Conservation (phyloP, 805 yeast species). For the Sugiyamaella mastotermitis region DNA sequence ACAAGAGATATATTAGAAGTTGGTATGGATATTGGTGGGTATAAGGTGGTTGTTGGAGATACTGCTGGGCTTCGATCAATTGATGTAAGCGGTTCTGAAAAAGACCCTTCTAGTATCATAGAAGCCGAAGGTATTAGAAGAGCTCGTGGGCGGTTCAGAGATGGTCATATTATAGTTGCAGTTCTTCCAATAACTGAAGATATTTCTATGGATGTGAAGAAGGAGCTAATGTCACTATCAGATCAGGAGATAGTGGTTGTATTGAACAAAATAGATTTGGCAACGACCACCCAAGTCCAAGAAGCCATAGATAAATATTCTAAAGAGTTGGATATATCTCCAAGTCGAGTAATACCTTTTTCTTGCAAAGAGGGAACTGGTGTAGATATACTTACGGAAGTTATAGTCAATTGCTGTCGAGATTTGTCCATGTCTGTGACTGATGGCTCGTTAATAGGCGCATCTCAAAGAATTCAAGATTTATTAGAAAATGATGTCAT, state of each 20-base stretch:
- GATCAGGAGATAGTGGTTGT: constrained; percentile 25
- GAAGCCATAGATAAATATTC: constrained; percentile 1
- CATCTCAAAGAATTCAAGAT: constrained; percentile 73
- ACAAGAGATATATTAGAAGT: constrained; percentile 85
- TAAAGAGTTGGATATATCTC: constrained; percentile 6
- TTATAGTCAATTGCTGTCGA: constrained; percentile 43
- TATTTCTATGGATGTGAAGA: constrained; percentile 9
- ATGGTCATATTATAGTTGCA: constrained; percentile 64
- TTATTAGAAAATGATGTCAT: constrained; percentile 70
- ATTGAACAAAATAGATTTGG: constrained; percentile 30
- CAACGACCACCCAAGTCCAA: not conserved
- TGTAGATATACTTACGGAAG: constrained; percentile 38
- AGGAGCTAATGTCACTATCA: constrained; percentile 15
- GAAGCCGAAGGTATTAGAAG: constrained; percentile 78
- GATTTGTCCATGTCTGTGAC: constrained; percentile 38
- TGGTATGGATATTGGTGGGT: constrained; percentile 76
- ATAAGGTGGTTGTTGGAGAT: constrained; percentile 77
- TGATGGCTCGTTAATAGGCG: constrained; percentile 40
- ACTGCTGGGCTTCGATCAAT: constrained; percentile 81
- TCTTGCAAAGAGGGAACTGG: constrained; percentile 64
- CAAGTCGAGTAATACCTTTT: constrained; percentile 27
- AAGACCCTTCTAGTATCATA: constrained; percentile 30
- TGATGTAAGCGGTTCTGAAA: constrained; percentile 19
- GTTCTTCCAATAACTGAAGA: constrained; percentile 31
- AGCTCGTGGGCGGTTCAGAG: constrained; percentile 54